phyloP scores from a whole-genome alignment of 106 monocot species.

The Vanilla planifolia region DNA sequence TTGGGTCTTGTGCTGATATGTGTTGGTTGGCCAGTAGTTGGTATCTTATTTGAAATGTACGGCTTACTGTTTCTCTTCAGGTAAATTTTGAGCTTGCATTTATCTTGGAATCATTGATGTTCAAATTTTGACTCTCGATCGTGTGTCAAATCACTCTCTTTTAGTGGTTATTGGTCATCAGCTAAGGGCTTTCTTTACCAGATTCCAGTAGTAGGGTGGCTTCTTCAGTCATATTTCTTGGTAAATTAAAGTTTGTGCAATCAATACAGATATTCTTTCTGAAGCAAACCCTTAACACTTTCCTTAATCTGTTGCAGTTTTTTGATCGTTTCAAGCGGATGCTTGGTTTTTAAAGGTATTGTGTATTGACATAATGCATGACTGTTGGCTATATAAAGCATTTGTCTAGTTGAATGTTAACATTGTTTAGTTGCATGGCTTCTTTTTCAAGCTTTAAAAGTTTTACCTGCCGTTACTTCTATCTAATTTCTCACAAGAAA shows the following conservation, averaged over 20 bases:
- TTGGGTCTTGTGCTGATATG: slow-evolving; percentile 74
- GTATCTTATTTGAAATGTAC: slow-evolving; percentile 75
- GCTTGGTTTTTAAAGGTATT: too few relatives aligned
- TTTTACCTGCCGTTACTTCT: too few relatives aligned
- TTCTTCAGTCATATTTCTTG: slow-evolving; percentile 56
- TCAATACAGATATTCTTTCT: background rate
- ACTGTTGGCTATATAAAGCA: too few relatives aligned
- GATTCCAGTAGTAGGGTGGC: slow-evolving; percentile 71
- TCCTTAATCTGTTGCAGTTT: background rate
- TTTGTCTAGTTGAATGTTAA: too few relatives aligned
- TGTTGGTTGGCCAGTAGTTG: slow-evolving; percentile 76
- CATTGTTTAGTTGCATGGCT: too few relatives aligned
- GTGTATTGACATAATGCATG: too few relatives aligned
- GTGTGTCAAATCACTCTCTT: slow-evolving; percentile 5
- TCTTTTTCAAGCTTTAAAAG: too few relatives aligned
- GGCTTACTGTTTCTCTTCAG: slow-evolving; percentile 74
- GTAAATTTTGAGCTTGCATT: slow-evolving; percentile 18
- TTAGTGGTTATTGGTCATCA: slow-evolving; percentile 68
- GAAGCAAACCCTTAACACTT: background rate
- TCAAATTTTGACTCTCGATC: background rate
- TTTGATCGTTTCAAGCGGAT: background rate
- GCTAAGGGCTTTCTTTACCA: slow-evolving; percentile 52
- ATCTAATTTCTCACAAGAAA: too few relatives aligned
- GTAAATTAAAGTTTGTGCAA: slow-evolving; percentile 7
- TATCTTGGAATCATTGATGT: background rate